phyloP scores from a whole-genome alignment of 108 stramenopile species.

The Pseudonitzschia delicatissima region DNA sequence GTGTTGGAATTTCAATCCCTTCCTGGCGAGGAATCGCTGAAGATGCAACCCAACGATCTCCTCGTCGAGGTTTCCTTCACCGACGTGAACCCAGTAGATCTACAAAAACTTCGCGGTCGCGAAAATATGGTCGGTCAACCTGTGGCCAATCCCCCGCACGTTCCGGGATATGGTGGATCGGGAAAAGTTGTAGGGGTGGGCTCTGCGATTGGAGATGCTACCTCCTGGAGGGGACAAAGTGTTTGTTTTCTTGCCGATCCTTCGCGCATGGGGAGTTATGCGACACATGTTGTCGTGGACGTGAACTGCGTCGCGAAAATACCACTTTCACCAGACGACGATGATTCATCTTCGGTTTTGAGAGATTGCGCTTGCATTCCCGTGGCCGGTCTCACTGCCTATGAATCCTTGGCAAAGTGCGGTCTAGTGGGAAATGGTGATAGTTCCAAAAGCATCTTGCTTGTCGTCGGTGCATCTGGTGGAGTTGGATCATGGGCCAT shows the following conservation, averaged over 20 bases:
- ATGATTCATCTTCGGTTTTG: conserved; percentile 14
- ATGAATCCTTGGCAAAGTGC: conserved; percentile 41
- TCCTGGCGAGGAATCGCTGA: background rate
- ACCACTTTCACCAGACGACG: too few species aligned
- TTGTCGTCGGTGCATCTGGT: conserved; percentile 50
- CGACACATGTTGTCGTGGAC: conserved; percentile 39
- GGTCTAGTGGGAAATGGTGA: conserved; percentile 16
- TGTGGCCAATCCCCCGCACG: conserved; percentile 20
- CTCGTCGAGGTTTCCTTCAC: conserved; percentile 33
- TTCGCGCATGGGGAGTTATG: conserved; percentile 35
- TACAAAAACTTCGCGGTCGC: conserved; percentile 36
- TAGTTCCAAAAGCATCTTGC: conserved; percentile 11
- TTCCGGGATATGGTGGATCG: conserved; percentile 49
- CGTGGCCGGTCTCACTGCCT: conserved; percentile 50
- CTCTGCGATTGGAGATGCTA: background rate
- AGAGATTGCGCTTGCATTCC: conserved; percentile 36
- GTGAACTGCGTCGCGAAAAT: conserved; percentile 25
- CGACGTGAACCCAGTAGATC: conserved; percentile 56
- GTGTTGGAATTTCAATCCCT: background rate
- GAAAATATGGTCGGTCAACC: background rate
- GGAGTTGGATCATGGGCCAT: conserved; percentile 53
- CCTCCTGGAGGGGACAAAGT: conserved; percentile 8
- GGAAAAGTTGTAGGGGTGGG: conserved; percentile 29
- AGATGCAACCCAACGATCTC: conserved; percentile 22
- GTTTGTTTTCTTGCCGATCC: conserved; percentile 48